Conservation (phyloP, 202 grass and related monocot species). For the Carex arenaria region DNA sequence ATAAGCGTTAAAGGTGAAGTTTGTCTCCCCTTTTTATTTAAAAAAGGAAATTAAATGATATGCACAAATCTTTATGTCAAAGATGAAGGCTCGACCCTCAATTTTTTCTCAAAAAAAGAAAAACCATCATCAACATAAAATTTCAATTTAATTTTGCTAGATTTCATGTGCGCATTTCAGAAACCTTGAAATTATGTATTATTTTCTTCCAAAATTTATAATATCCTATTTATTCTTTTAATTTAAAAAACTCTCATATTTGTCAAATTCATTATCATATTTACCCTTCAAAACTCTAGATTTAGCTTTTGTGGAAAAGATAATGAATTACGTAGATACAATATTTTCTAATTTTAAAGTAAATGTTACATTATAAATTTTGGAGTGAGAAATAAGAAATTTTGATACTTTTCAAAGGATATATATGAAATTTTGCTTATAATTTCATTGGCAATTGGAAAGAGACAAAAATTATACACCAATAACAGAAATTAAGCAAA, state of each 20-base stretch:
- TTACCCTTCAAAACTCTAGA: too few species aligned
- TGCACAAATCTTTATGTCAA: too few species aligned
- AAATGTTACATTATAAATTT: not conserved
- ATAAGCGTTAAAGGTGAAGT: too few species aligned
- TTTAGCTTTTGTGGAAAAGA: not conserved
- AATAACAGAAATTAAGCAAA: not conserved
- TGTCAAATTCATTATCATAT: too few species aligned
- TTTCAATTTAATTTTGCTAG: not conserved
- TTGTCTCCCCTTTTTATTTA: too few species aligned
- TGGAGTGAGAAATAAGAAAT: not conserved
- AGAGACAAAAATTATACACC: not conserved
- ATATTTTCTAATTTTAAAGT: not conserved
- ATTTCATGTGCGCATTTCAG: not conserved
- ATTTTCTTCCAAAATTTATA: not conserved
- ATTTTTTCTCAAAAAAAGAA: too few species aligned
- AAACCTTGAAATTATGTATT: not conserved
- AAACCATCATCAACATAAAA: not conserved
- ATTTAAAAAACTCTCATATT: too few species aligned
- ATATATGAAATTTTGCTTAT: not conserved
- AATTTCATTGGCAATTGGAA: not conserved
- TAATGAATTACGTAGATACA: not conserved
- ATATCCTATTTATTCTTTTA: not conserved
- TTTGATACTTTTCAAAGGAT: too few species aligned
- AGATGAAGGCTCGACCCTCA: too few species aligned
- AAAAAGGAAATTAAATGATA: too few species aligned